These are phyloP conservation scores for Dactylellina drechsleri DNA, from an alignment of 2,329 filamentous ascomycete genomes.

Conservation along the genomic window DNA sequence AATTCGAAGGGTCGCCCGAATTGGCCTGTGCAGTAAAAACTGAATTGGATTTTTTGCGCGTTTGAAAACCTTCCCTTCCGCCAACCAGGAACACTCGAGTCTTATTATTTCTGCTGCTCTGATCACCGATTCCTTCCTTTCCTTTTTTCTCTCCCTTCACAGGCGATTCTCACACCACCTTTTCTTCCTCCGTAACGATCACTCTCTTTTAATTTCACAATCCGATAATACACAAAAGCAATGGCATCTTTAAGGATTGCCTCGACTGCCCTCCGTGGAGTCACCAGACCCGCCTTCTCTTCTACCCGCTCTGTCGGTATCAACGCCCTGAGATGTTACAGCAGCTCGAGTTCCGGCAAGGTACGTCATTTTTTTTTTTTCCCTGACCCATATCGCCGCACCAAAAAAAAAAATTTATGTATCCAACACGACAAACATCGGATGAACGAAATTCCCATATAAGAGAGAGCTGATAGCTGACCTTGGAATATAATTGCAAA, in stretches of 20 bases:
- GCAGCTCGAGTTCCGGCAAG: slow-evolving; percentile 40
- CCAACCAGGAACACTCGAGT: too few relatives aligned
- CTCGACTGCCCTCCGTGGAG: slow-evolving; percentile 43
- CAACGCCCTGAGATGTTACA: slow-evolving; percentile 43
- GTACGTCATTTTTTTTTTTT: slow-evolving; percentile 49
- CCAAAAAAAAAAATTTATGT: slow-evolving; percentile 26
- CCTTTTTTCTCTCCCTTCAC: slow-evolving; percentile 19
- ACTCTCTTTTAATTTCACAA: too few relatives aligned
- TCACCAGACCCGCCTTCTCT: slow-evolving; percentile 46
- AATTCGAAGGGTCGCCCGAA: too few relatives aligned
- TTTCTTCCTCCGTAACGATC: slow-evolving; percentile 2
- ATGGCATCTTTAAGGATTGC: slow-evolving; percentile 53
- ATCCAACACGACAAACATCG: slow-evolving; percentile 37
- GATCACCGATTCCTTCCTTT: slow-evolving; percentile 12
- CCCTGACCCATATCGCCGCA: slow-evolving; percentile 2
- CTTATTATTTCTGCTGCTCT: slow-evolving; percentile 12
- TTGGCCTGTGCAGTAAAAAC: too few relatives aligned
- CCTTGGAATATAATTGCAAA: not conserved
- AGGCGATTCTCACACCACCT: slow-evolving; percentile 48
- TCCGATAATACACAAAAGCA: not conserved
- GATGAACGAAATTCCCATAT: slow-evolving; percentile 18
- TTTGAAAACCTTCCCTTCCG: slow-evolving; percentile 14
- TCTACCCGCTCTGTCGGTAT: slow-evolving; percentile 47
- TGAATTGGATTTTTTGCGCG: slow-evolving; percentile 3
- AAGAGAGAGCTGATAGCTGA: slow-evolving; percentile 20